Conservation (phyloP, 805 yeast genomes). For the Zygosaccharomyces siamensis region DNA sequence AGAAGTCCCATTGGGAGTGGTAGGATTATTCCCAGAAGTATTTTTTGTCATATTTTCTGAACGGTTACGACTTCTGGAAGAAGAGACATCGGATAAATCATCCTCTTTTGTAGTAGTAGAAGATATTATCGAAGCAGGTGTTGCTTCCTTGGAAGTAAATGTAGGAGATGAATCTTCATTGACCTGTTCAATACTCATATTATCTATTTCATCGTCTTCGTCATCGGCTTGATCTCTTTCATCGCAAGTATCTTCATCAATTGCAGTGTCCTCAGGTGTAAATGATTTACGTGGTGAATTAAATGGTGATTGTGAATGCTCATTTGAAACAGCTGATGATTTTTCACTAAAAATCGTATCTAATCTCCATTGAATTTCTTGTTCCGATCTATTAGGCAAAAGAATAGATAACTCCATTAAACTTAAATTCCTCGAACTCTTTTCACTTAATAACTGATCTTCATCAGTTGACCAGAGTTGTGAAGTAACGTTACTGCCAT, state of each 20-base stretch:
- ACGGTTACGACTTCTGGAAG: conserved; percentile 3
- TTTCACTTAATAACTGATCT: conserved; percentile 57
- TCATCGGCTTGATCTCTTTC: conserved; percentile 15
- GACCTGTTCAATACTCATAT: conserved; percentile 17
- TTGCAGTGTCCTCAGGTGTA: conserved; percentile 22
- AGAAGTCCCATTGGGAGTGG: conserved; percentile 5
- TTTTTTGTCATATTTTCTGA: conserved; percentile 2
- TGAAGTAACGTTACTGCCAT: neutral
- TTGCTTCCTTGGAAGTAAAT: conserved; percentile 16
- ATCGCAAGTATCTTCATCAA: conserved; percentile 21
- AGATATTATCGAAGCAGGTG: conserved; percentile 20
- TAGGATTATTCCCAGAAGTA: conserved; percentile 4
- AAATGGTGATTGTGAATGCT: conserved; percentile 15
- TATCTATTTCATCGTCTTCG: conserved; percentile 20
- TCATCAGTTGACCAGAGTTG: conserved; percentile 55
- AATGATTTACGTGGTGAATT: conserved; percentile 22
- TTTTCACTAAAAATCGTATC: conserved; percentile 35
- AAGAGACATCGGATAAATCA: conserved; percentile 2
- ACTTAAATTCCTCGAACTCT: conserved; percentile 55
- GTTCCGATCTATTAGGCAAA: conserved; percentile 66
- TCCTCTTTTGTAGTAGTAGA: conserved; percentile 15
- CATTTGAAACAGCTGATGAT: conserved; percentile 11
- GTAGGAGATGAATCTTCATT: conserved; percentile 11
- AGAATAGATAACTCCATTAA: conserved; percentile 70
- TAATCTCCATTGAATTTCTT: conserved; percentile 65